Conservation (phyloP, 306 rosid genomes). For the Quillaja saponaria region DNA sequence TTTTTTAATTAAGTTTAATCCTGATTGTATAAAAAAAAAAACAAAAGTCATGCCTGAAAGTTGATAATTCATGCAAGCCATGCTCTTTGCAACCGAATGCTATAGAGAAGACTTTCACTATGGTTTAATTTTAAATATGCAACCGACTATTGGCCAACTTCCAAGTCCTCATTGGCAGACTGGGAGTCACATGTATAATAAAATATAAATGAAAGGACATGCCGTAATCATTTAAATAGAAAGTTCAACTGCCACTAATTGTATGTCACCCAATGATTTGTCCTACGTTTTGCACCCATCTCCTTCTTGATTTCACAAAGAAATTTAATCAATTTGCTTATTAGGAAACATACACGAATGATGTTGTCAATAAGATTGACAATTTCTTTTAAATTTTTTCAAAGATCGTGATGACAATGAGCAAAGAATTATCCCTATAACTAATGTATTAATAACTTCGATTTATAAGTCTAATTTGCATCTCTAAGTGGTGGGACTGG, state of each 20-base stretch:
- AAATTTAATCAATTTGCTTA: not conserved
- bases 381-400: not conserved
- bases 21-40: too few species aligned
- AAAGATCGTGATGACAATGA: conserved; percentile 7
- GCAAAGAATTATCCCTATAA: too few species aligned
- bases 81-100: conserved; percentile 31
- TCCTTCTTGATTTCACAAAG: conserved; percentile 38
- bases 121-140: conserved; percentile 28
- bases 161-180: conserved; percentile 48
- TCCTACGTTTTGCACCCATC: conserved; percentile 39
- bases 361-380: too few species aligned
- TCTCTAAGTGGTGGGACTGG: conserved; percentile 21
- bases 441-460: too few species aligned
- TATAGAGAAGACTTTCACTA: too few species aligned
- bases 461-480: conserved; percentile 32
- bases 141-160: conserved; percentile 69
- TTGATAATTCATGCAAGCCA: conserved; percentile 50
- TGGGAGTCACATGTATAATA: conserved; percentile 7
- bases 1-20: too few species aligned
- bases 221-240: conserved; percentile 46
- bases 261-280: conserved; percentile 56
- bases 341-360: conserved; percentile 20
- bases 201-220: conserved; percentile 25
- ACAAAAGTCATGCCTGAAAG: conserved; percentile 32
- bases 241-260: conserved; percentile 54